Percentiles rank a stretch among this genome's conserved stretches.
Evolutionary conservation across 2,329 filamentous ascomycete genomes (phyloP).

Genomic region (Pleurostoma richardsiae): DNA sequence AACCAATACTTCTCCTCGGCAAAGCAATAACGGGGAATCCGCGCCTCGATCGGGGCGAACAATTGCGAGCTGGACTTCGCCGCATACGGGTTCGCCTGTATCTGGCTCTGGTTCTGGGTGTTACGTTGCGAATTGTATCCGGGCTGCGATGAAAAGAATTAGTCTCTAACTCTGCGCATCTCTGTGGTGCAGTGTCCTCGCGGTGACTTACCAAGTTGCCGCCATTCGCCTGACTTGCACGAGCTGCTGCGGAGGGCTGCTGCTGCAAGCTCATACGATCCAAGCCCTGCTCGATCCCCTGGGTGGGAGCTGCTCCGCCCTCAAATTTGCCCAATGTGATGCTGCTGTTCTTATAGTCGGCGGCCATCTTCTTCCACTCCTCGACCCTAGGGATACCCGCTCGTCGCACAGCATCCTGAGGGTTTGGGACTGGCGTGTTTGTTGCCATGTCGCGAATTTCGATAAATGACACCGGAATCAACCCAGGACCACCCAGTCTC

Average conservation of each 20-base stretch:
- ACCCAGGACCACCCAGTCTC: conserved; percentile 84
- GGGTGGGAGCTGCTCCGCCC: conserved; percentile 34
- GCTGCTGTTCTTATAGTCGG: conserved; percentile 98
- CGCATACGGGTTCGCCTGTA: conserved; percentile 30
- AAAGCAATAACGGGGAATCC: conserved; percentile 89
- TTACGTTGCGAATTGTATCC: conserved; percentile 24
- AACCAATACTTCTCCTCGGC: conserved; percentile 99
- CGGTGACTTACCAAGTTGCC: conserved; percentile 39
- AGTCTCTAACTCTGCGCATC: too few species aligned
- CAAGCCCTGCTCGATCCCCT: conserved; percentile 63
- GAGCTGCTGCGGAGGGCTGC: conserved; percentile 37
- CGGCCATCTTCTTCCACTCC: conserved; percentile 99
- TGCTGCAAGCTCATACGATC: conserved; percentile 74
- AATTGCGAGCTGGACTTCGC: conserved; percentile 47
- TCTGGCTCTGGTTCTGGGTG: conserved; percentile 20
- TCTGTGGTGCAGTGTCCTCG: too few species aligned
- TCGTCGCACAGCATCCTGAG: conserved; percentile 76
- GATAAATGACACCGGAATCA: conserved; percentile 95
- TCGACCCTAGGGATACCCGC: conserved; percentile 93
- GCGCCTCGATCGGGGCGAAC: conserved; percentile 73
- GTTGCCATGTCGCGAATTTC: conserved; percentile 93
- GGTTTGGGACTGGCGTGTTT: conserved; percentile 74
- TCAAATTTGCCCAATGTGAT: conserved; percentile 93
- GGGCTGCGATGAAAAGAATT: conserved; percentile 18
- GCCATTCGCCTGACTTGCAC: conserved; percentile 42